Evolutionary conservation across 176 grass and related monocot genomes (phyloP), one percentile per base, ranked within the genome.

Genomic region (Juncus effusus): DNA sequence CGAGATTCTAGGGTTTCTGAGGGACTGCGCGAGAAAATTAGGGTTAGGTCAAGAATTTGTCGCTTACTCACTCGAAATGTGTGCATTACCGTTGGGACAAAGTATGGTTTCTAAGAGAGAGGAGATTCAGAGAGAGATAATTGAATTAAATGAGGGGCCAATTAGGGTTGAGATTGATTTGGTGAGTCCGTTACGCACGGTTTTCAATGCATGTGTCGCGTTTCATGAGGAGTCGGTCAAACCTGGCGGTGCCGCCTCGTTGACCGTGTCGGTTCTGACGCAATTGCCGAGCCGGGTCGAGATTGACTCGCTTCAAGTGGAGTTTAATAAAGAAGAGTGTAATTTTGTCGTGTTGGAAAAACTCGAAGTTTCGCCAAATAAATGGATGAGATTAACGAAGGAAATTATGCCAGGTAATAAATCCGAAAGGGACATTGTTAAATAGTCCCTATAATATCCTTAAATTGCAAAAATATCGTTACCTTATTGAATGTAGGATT

Each of bases 181-280:
- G 49, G 76, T 86, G 82, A 93, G 85, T 68, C 85, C 85, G 1
- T 52, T 89, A 38, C 89, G 94, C 73, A 84, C 88, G 45, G 88
- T 76, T 54, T 76, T 99, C 74, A 78, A 78, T 73, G 83, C 84
- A 10, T 85, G 70, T 69, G 88, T 93, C 71, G 88, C 88, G 40
- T 99, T 99, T 86, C 88, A 90, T 80, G 85, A 85, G 63, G 82
- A 99, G 62, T 88, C 85, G 68, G 83, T 93, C 64, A 99, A 89
- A 75, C 94, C 94, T 59, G 83, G 73, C 69, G 83, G 63, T 47
- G 72, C 83, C 75, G 11, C 85, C 15, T 73, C 72, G 82, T 56
- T 99, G 11, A 99, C 85, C 39, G 78, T 99, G 44, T 99, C 94
- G 64, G 78, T 99, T 42, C 64, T 93, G 69, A 89, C 94, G 54